phyloP scores from a whole-genome alignment of 2,329 filamentous ascomycete species.

The Claviceps quebecensis region DNA sequence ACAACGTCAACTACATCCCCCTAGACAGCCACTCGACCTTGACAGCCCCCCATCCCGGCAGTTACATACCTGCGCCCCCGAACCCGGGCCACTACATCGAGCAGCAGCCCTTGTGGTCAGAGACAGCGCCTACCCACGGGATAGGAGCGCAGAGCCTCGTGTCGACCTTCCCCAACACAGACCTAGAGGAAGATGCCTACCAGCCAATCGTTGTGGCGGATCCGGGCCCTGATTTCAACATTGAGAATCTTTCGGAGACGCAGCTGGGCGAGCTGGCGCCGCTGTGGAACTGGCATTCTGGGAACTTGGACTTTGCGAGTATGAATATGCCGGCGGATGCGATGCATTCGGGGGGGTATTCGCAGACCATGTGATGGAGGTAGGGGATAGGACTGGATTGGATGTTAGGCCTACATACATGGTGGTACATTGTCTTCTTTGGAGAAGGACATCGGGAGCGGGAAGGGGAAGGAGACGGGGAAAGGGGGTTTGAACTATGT shows the following conservation, averaged over 20 bases:
- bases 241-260: constrained; percentile 11
- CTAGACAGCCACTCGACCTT: not conserved
- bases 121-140: not conserved
- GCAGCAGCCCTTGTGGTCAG: not conserved
- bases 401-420: no score
- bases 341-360: not conserved
- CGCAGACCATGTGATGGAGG: not conserved
- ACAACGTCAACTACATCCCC: not conserved
- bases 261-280: constrained; percentile 12
- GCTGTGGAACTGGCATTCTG: constrained; percentile 13
- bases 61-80: not conserved
- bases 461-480: no score
- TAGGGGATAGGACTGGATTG: no score
- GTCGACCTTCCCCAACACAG: not conserved
- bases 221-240: constrained; percentile 7
- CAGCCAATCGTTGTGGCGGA: not conserved
- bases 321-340: not conserved
- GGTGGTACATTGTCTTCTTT: no score
- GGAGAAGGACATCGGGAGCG: no score
- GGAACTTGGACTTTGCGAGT: constrained; percentile 8
- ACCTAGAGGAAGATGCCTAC: not conserved
- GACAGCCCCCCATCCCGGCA: not conserved
- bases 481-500: no score
- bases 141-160: constrained; percentile 1
- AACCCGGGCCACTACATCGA: not conserved